phyloP scores from a whole-genome alignment of 371 early-diverging fungal species.

The Sporodiniella umbellata region DNA sequence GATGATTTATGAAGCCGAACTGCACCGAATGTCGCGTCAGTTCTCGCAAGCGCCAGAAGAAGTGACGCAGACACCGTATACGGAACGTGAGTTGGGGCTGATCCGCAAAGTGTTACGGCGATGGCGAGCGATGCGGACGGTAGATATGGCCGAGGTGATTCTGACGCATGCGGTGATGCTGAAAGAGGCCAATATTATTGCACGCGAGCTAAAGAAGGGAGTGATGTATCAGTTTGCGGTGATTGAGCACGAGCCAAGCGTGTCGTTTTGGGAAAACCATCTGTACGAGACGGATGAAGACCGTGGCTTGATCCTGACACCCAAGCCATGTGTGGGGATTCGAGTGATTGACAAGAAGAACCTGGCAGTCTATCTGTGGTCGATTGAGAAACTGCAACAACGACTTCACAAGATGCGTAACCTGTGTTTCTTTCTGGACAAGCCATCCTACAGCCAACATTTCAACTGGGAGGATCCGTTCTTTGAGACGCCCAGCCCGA shows the following conservation, averaged over 20 bases:
- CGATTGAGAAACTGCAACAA: conserved; percentile 62
- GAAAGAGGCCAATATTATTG: conserved; percentile 88
- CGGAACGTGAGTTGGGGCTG: conserved; percentile 46
- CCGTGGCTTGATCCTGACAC: conserved; percentile 39
- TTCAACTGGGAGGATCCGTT: conserved; percentile 79
- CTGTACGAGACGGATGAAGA: conserved; percentile 61
- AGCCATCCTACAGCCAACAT: conserved; percentile 68
- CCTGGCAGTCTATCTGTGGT: conserved; percentile 72
- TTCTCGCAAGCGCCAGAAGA: conserved; percentile 24
- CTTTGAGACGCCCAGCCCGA: conserved; percentile 63
- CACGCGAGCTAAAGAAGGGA: conserved; percentile 72
- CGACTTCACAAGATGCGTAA: conserved; percentile 78
- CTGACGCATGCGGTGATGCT: conserved; percentile 68
- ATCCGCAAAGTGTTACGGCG: conserved; percentile 45
- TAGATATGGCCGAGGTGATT: conserved; percentile 73
- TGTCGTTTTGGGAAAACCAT: conserved; percentile 66
- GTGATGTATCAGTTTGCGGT: conserved; percentile 82
- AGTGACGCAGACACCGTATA: conserved; percentile 21
- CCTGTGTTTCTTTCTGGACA: conserved; percentile 71
- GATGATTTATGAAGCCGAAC: conserved; percentile 46
- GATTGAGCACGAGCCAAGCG: conserved; percentile 51
- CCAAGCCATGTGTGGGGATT: conserved; percentile 65
- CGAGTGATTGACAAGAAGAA: conserved; percentile 73
- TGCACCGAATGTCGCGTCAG: conserved; percentile 40
- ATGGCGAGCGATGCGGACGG: conserved; percentile 66